A percentile compares a stretch with the other conserved stretches of the same genome.
phyloP scores from a whole-genome alignment of 2,329 filamentous ascomycete species.

The Graphium sp. region DNA sequence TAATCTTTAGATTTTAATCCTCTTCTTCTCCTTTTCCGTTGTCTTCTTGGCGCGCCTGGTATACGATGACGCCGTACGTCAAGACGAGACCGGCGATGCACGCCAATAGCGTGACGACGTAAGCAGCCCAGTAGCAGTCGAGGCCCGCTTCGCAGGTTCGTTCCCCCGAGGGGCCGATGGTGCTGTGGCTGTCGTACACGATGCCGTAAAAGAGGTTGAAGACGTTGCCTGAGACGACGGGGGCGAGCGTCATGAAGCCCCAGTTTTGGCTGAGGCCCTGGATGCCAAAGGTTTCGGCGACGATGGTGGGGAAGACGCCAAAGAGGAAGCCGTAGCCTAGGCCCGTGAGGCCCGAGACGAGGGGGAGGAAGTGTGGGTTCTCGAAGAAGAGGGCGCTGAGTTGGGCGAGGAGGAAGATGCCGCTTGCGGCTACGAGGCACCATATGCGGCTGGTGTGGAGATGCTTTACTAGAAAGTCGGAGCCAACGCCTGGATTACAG shows the following conservation, averaged over 20 bases:
- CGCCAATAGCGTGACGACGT: constrained; percentile 59
- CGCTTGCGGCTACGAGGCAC: constrained; percentile 67
- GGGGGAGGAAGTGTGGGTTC: constrained; percentile 59
- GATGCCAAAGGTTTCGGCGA: constrained; percentile 82
- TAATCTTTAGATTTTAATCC: constrained; percentile 9
- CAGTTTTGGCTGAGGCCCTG: constrained; percentile 85
- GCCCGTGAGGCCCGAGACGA: constrained; percentile 72
- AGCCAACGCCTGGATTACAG: constrained; percentile 52
- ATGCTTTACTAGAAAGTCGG: constrained; percentile 73
- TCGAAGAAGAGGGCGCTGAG: constrained; percentile 56
- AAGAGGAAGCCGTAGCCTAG: constrained; percentile 88
- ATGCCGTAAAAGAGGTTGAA: constrained; percentile 85
- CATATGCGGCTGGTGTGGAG: constrained; percentile 72
- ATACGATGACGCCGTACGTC: constrained; percentile 56
- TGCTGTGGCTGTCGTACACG: constrained; percentile 68
- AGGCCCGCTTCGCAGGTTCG: constrained; percentile 62
- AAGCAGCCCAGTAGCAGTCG: constrained; percentile 66
- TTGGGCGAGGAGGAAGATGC: constrained; percentile 68
- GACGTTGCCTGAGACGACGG: constrained; percentile 73
- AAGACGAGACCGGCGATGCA: constrained; percentile 53
- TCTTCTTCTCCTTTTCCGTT: constrained; percentile 20
- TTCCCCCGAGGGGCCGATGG: constrained; percentile 50
- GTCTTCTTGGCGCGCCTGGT: constrained; percentile 23
- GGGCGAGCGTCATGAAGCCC: constrained; percentile 85
- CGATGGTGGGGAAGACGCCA: constrained; percentile 79